Evolutionary conservation across 257 asterid genomes (phyloP).

Genomic region (Gentiana macrophylla): DNA sequence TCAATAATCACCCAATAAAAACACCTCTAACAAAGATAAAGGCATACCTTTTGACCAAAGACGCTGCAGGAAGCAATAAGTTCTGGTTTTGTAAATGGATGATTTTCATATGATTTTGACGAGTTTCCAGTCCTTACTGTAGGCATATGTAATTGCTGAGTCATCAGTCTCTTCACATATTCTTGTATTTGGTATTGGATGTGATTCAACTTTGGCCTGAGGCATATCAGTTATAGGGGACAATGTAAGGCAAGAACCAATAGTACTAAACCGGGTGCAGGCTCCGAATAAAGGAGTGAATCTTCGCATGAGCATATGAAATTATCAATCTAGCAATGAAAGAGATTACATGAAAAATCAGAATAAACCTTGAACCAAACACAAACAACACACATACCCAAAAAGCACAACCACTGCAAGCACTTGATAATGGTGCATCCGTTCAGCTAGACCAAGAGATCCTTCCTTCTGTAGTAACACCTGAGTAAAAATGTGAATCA

Average conservation of each 20-base stretch:
- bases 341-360: neutral
- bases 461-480: conserved; percentile 56
- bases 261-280: too few species aligned
- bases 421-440: conserved; percentile 72
- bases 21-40: neutral
- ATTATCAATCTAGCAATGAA: neutral
- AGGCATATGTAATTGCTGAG: conserved; percentile 54
- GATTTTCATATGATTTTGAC: conserved; percentile 8
- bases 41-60: conserved; percentile 74
- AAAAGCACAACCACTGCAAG: conserved; percentile 71
- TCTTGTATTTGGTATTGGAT: conserved; percentile 64
- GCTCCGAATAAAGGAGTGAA: too few species aligned
- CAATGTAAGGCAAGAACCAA: neutral
- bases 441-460: conserved; percentile 40
- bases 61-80: conserved; percentile 75
- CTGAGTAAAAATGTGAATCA: conserved; percentile 24
- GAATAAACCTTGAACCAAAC: neutral
- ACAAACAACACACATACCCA: conserved; percentile 40
- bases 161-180: conserved; percentile 76
- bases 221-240: conserved; percentile 1
- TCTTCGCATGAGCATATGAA: too few species aligned
- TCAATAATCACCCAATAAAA: too few species aligned
- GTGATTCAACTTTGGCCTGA: conserved; percentile 74
- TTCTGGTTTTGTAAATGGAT: conserved; percentile 31
- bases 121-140: conserved; percentile 24